phyloP scores from a whole-genome alignment of 805 yeast genomes.

The Ogataea pignaliae region DNA sequence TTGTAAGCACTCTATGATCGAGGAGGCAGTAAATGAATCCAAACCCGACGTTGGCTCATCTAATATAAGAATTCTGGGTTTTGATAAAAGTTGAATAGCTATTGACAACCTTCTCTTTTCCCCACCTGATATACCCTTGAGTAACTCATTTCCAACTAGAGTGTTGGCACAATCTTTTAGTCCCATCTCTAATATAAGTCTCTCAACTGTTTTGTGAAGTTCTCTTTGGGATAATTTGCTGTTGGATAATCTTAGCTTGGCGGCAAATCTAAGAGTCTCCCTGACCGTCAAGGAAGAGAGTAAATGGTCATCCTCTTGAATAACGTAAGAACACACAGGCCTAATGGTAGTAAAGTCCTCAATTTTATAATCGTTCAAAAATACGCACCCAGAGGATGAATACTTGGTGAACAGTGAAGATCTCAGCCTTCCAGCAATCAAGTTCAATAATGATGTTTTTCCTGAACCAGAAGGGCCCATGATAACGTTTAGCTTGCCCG shows the following conservation, averaged over 20 bases:
- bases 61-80: conserved; percentile 64
- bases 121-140: conserved; percentile 70
- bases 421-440: conserved; percentile 54
- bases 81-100: conserved; percentile 70
- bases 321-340: conserved; percentile 65
- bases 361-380: conserved; percentile 35
- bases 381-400: conserved; percentile 37
- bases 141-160: conserved; percentile 54
- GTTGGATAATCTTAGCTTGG: conserved; percentile 56
- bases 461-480: conserved; percentile 85
- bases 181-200: conserved; percentile 63
- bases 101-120: conserved; percentile 82
- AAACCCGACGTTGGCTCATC: conserved; percentile 92
- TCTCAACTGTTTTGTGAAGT: conserved; percentile 45
- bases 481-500: conserved; percentile 61
- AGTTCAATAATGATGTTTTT: conserved; percentile 62
- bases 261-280: conserved; percentile 73
- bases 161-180: conserved; percentile 74
- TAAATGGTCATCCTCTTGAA: conserved; percentile 75
- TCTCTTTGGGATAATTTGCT: conserved; percentile 32
- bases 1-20: conserved; percentile 58
- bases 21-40: conserved; percentile 72
- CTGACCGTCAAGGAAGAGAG: conserved; percentile 69
- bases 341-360: conserved; percentile 28
- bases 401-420: conserved; percentile 27